These are phyloP conservation scores for Achaetomiella virescens DNA, from an alignment of 495 filamentous ascomycete species.

Conservation along the genomic window DNA sequence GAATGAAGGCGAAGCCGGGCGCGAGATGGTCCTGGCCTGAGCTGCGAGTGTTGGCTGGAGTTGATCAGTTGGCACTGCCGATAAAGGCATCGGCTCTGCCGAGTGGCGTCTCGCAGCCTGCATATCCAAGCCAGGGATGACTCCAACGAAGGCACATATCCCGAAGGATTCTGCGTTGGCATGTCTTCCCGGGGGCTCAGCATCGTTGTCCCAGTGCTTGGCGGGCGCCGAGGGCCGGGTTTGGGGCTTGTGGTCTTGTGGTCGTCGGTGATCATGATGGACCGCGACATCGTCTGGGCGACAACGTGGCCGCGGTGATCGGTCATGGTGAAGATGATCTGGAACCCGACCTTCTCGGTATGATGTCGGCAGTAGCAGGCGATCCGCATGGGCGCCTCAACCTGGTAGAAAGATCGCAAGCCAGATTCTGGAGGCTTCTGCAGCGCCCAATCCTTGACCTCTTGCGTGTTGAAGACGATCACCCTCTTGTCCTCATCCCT, in stretches of 20 bases:
- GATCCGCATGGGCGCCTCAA: constrained; percentile 88
- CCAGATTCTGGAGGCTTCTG: constrained; percentile 49
- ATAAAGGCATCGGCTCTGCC: not conserved
- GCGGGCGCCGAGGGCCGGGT: not conserved
- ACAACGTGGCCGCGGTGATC: constrained; percentile 66
- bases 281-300: constrained; percentile 75
- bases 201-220: not conserved
- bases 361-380: constrained; percentile 96
- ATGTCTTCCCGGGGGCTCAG: constrained; percentile 10
- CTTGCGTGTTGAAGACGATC: constrained; percentile 89
- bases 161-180: not conserved
- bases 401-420: constrained; percentile 49
- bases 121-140: constrained; percentile 6
- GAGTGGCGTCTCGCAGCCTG: constrained; percentile 9
- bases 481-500: constrained; percentile 71
- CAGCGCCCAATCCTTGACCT: constrained; percentile 78
- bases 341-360: constrained; percentile 82
- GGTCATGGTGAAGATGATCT: constrained; percentile 90
- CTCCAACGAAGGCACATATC: not conserved
- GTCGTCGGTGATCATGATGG: constrained; percentile 94
- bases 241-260: constrained; percentile 61
- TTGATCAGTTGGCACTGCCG: constrained; percentile 1
- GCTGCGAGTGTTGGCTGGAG: not conserved
- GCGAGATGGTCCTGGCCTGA: constrained; percentile 1
- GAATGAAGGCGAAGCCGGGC: constrained; percentile 9